Evolutionary conservation across 2,329 filamentous ascomycete species (phyloP), one percentile per base, ranked within the genome.

Genomic region (Purpureocillium takamizusanense): DNA sequence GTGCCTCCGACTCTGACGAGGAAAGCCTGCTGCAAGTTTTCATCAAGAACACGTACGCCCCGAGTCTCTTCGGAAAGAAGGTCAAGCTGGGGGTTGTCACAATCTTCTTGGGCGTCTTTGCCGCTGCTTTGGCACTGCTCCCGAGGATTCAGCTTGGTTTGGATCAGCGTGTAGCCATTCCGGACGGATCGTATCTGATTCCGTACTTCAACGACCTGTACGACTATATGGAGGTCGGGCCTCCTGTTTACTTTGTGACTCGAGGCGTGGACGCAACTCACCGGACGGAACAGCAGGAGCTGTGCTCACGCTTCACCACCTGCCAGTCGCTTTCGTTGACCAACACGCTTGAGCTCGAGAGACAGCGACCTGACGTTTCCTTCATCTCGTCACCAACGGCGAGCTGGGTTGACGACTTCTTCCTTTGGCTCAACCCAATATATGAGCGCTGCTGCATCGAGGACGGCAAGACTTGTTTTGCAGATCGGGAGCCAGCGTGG

Each of bases 131-230:
- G 17, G 87, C 89, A 1, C 67, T 98, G 25, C 73, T 97, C 13
- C 94, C 92, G 0, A 76, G 82, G 46, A 79, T 98, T 14, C 65
- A 90, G 49, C 76, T 98, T 31, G 92, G 92, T 0, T 70, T 98
- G 21, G 92, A 98, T 54, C 92, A 98, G 63, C 81, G 92, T 14
- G 90, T 95, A 39, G 92, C 92, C 10, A 84, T 98, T 41, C 92
- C 92, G 0, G 86, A 85, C 46, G 89, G 86, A 52, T 97, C 90
- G 1, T 98, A 98, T 57, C 69, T 98, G 36, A 95, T 98, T 45
- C 78, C 84, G 9, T 98, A 95, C 61, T 98, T 98, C 63, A 88
- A 97, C 53, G 92, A 98, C 56, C 69, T 98, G 23, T 94, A 95
- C 57, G 79, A 80, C 42, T 98, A 98, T 57, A 83, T 97, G 51